Percentiles rank a stretch among this genome's conserved stretches.
These are phyloP conservation scores for Globisporangium perplexum DNA, from an alignment of 352 stramenopile genomes.

Conservation along the genomic window DNA sequence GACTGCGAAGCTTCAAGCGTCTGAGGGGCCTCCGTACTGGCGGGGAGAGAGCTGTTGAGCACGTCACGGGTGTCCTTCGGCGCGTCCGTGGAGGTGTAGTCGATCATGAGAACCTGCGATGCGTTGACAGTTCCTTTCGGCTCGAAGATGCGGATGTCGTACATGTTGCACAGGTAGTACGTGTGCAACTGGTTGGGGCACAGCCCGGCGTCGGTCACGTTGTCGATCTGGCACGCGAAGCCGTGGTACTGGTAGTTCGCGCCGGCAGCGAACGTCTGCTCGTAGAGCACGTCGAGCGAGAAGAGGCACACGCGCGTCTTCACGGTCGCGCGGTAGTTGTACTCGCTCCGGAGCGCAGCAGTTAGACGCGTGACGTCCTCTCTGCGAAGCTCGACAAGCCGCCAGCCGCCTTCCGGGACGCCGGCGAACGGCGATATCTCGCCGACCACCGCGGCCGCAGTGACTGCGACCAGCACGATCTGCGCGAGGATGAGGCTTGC, in stretches of 20 bases:
- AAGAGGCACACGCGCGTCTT: constrained; percentile 83
- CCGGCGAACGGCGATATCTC: not conserved
- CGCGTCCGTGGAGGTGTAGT: constrained; percentile 1
- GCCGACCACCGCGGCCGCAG: not conserved
- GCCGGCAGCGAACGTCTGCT: constrained; percentile 39
- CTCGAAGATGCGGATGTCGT: constrained; percentile 11
- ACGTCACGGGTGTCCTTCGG: constrained; percentile 7
- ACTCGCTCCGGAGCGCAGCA: constrained; percentile 9
- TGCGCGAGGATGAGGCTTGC: not conserved
- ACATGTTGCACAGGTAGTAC: constrained; percentile 5
- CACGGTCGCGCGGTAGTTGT: constrained; percentile 88
- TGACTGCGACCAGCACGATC: not conserved
- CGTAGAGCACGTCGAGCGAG: constrained; percentile 83
- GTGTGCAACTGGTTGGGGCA: not conserved
- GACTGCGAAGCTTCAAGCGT: not conserved
- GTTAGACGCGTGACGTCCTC: constrained; percentile 1
- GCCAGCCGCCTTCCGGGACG: not conserved
- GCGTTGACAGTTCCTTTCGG: not conserved
- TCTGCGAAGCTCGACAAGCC: constrained; percentile 2
- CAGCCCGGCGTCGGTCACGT: not conserved
- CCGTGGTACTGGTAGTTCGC: constrained; percentile 12
- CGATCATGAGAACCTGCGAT: constrained; percentile 10
- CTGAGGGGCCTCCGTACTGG: not conserved
- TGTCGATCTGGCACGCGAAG: constrained; percentile 2
- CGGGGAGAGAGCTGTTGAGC: constrained; percentile 1